phyloP scores from a whole-genome alignment of 768 basidiomycete species.

The Vararia minispora region DNA sequence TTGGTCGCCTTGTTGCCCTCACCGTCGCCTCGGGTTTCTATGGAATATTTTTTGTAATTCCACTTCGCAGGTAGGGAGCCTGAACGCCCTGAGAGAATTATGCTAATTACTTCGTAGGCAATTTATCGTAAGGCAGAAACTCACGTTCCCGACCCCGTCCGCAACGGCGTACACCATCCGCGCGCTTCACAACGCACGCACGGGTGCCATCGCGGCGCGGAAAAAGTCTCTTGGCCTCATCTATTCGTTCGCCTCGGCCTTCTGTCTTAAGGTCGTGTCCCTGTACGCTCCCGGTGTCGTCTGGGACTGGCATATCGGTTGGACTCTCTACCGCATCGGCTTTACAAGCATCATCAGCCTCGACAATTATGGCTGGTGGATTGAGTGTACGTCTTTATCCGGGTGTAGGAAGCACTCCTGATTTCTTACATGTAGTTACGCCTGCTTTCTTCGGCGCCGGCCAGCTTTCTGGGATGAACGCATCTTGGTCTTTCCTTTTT shows the following conservation, averaged over 20 bases:
- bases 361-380: conserved; percentile 48
- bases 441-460: conserved; percentile 47
- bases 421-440: not conserved
- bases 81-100: too few species aligned
- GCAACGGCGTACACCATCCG: conserved; percentile 59
- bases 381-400: conserved; percentile 31
- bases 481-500: conserved; percentile 45
- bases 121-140: conserved; percentile 51
- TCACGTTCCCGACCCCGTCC: conserved; percentile 54
- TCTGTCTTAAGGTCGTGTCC: conserved; percentile 41
- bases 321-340: conserved; percentile 47
- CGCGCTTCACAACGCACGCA: conserved; percentile 40
- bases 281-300: conserved; percentile 43
- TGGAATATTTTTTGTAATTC: conserved; percentile 58
- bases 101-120: too few species aligned
- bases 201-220: conserved; percentile 38
- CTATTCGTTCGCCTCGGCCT: conserved; percentile 33
- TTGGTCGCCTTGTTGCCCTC: conserved; percentile 45
- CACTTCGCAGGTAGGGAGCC: too few species aligned
- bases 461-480: conserved; percentile 45
- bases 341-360: conserved; percentile 47
- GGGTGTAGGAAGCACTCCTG: conserved; percentile 1
- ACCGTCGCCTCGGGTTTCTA: conserved; percentile 45
- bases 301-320: conserved; percentile 51
- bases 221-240: conserved; percentile 45